phyloP scores from a whole-genome alignment of 75 land plant genomes.

The Adiantum capillusveneris region DNA sequence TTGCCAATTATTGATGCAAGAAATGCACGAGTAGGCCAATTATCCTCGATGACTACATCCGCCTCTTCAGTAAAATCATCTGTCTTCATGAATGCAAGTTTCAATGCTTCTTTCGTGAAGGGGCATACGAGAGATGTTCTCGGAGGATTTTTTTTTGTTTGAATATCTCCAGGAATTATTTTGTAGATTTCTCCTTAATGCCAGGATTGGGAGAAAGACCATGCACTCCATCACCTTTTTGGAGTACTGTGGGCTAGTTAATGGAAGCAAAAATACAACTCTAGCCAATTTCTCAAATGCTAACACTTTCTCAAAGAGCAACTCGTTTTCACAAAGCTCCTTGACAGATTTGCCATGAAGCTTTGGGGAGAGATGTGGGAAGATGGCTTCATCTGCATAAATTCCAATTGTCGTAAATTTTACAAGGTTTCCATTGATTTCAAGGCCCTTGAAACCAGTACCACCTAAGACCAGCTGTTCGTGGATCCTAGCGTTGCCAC shows the following conservation, averaged over 20 bases:
- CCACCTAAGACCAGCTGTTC: conserved; percentile 46
- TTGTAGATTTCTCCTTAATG: conserved; percentile 33
- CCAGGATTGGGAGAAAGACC: conserved; percentile 37
- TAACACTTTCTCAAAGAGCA: neutral
- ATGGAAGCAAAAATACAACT: conserved; percentile 37
- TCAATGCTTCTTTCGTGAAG: neutral
- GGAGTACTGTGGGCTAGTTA: conserved; percentile 51
- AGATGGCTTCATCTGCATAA: conserved; percentile 43
- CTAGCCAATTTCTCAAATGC: conserved; percentile 35
- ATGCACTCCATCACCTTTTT: conserved; percentile 60
- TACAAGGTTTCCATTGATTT: conserved; percentile 49
- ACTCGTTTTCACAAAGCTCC: conserved; percentile 23
- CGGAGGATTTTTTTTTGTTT: conserved; percentile 49
- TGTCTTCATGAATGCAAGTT: conserved; percentile 51
- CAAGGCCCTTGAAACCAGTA: conserved; percentile 54
- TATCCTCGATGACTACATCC: conserved; percentile 40
- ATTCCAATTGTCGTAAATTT: conserved; percentile 63
- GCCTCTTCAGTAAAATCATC: conserved; percentile 23
- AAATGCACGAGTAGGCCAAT: conserved; percentile 26
- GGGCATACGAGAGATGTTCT: conserved; percentile 50
- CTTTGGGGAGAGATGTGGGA: conserved; percentile 33
- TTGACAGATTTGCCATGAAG: conserved; percentile 46
- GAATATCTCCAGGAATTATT: conserved; percentile 43
- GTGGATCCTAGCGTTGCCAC: conserved; percentile 35
- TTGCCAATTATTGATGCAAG: conserved; percentile 59